Base-by-base conservation (phyloP, 495 filamentous ascomycete genomes). In the Trichoderma parareesei region DNA sequence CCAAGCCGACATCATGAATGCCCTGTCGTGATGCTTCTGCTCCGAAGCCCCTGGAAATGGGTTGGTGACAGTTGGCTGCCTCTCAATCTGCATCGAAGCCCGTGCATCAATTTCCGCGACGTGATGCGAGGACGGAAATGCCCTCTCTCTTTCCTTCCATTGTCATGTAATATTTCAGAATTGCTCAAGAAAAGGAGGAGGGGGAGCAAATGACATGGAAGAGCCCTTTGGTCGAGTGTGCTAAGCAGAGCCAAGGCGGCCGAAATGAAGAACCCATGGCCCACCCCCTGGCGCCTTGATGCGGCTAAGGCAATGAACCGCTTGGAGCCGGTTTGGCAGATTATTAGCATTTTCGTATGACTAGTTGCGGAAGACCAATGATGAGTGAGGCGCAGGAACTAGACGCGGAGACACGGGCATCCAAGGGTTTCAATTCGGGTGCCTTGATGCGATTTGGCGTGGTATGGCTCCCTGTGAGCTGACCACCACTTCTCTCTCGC, bases 221-320 rank as follows among this genome's bases (percentile, higher is more conserved):
- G 40, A 14, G 44, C 13, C 16, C 11, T 9, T 16, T 18, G 2
- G n/a, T 3, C 11, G 16, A 41, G 40, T 41, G 11, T 11, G 40
- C 27, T 27, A 1, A 27, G 40, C 6, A 11, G 5, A 57, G 53
- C 53, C 53, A 57, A 57, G 53, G 53, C 20, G 27, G 40, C 53
- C 27, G 53, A 57, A 57, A 57, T 57, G 53, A 57, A 57, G 53
- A 57, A 27, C 27, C 53, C 53, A 57, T 27, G 53, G 27, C 27
- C 35, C 53, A 20, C 53, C 35, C 53, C 53, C 53, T 27, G 20
- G 53, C 53, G 14, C 27, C 5, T 27, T 13, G 53, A 37, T 37
- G 27, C 53, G 4, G 20, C 33, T n/a, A 57, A 35, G 37, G 27
- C 10, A 5, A 57, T 13, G 27, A 57, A 57, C 13, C 44, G 13